These are phyloP conservation scores for Globisporangium acanthophoron DNA, from an alignment of 352 stramenopile species.

Conservation along the genomic window DNA sequence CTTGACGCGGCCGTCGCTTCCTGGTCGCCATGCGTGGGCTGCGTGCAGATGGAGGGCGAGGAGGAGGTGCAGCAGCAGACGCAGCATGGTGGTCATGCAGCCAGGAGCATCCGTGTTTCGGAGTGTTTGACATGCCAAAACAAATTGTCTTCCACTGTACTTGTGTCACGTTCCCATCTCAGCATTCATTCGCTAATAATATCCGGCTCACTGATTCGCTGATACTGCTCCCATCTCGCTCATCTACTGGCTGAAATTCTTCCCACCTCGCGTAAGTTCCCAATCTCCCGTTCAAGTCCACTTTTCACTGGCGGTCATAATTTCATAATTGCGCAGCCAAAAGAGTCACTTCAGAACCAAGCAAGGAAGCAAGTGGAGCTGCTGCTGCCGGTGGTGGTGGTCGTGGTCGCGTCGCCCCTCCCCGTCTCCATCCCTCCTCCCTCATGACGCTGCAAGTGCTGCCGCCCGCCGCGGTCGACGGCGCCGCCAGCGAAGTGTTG, in stretches of 20 bases:
- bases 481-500: neutral
- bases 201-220: no score
- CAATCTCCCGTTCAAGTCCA: neutral
- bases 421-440: neutral
- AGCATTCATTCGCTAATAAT: neutral
- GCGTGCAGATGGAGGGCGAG: neutral
- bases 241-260: neutral
- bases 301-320: neutral
- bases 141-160: no score
- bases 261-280: no score
- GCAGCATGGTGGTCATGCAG: neutral
- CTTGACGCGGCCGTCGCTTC: constrained; percentile 20
- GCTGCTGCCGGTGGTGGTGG: neutral
- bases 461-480: neutral
- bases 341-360: neutral
- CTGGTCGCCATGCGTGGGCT: constrained; percentile 14
- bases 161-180: no score
- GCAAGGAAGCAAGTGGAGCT: neutral
- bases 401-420: neutral
- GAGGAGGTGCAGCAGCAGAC: neutral
- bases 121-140: no score
- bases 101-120: no score
- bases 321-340: neutral
- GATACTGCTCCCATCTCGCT: no score
- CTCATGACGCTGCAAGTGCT: constrained; percentile 12